Base-by-base conservation (phyloP, 164 flowering plant species). In the Kalanchoe fedtschenkoi region DNA sequence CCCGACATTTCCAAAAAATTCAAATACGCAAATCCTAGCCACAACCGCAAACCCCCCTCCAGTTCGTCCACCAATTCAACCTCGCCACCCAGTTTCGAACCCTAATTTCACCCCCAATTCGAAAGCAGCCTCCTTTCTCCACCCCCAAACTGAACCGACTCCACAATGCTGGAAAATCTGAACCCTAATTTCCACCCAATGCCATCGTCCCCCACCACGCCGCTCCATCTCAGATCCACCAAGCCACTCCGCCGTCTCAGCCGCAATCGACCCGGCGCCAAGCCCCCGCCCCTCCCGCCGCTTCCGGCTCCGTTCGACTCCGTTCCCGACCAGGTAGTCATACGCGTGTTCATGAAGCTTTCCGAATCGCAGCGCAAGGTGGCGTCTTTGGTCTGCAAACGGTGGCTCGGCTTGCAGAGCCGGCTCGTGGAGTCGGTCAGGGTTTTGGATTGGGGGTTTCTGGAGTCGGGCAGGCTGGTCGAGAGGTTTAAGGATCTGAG, bases 391-490 rank as follows among this genome's bases (percentile, higher is more conserved):
- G 78, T 75, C 13, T 71, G 75, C 34, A 75, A 67, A 65, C 55
- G 78, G 6, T 75, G 75, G 73, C 28, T 39, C 41, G 14, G 5
- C 3, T 47, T 75, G 17, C 29, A 55, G 6, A 75, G 75, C 3
- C 44, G 59, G 9, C 46, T 72, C 1, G 68, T 69, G 10, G 38
- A 47, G 7, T 41, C 66, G 10, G 2, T 75, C 17, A 66, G 54
- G 65, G 47, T 72, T 5, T 46, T 62, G 3, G 73, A 75, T 53
- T 75, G 75, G 78, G 78, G 65, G 1, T 69, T 75, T 57, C 58
- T 75, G 17, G 62, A 54, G 5, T 71, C 75, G 13, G 71, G 73
- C 57, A 44, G 75, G 54, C 21, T 72, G 4, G 42, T 43, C 2
- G 22, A 6, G 22, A 69, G 77, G 6, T 74, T 74, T 41, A 71